Conservation (phyloP, 2,329 filamentous ascomycete genomes). For the Epichloe elymi region DNA sequence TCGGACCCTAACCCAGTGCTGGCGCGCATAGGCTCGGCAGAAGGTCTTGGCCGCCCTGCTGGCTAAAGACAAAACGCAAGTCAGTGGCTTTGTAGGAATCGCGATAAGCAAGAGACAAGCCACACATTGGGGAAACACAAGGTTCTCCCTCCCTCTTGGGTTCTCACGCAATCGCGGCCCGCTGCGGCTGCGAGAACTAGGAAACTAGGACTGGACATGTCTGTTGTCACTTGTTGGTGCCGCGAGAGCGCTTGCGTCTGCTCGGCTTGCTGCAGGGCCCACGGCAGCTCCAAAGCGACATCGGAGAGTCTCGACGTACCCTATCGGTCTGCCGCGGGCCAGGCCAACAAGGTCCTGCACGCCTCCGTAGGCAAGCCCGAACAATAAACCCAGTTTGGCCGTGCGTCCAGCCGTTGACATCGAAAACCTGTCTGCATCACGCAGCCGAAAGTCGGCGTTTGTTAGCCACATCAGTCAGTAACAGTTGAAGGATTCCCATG, state of each 20-base stretch:
- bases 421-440: conserved; percentile 58
- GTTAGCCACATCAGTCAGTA: conserved; percentile 10
- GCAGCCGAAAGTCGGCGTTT: conserved; percentile 16
- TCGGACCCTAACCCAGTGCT: background rate
- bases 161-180: background rate
- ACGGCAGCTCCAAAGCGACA: conserved; percentile 23
- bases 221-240: background rate
- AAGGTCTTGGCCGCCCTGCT: background rate
- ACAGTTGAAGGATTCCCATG: background rate
- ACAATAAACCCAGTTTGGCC: conserved; percentile 64
- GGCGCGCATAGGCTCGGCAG: conserved; percentile 4
- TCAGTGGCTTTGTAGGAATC: background rate
- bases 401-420: conserved; percentile 63
- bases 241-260: conserved; percentile 4
- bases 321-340: conserved; percentile 56
- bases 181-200: conserved; percentile 1
- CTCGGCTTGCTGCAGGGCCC: conserved; percentile 8
- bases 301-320: conserved; percentile 58
- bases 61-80: background rate
- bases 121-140: background rate
- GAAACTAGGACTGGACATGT: background rate
- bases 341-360: conserved; percentile 63
- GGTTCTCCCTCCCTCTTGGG: too few relatives aligned
- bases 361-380: conserved; percentile 69
- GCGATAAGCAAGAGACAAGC: background rate